Evolutionary conservation across 306 rosid genomes (phyloP).

Genomic region (Vigna nakashimae): DNA sequence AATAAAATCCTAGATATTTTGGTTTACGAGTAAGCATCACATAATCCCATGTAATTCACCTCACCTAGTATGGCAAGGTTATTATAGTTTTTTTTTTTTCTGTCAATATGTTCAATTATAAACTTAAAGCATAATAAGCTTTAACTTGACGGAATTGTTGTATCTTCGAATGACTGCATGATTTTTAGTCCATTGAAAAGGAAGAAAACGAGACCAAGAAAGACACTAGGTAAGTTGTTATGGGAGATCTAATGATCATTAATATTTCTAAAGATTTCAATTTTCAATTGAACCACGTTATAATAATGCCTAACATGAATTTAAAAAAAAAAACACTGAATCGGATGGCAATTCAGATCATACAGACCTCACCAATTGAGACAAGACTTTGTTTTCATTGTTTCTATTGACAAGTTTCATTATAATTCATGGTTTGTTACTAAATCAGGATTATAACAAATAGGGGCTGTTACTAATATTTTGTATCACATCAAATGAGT

Average conservation of each 20-base stretch:
- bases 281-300: neutral
- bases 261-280: neutral
- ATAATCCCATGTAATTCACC: neutral
- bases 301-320: too few species aligned
- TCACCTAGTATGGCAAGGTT: neutral
- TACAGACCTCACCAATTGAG: neutral
- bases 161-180: neutral
- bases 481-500: constrained; percentile 12
- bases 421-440: constrained; percentile 3
- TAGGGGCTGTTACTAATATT: neutral
- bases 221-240: neutral
- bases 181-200: neutral
- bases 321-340: too few species aligned
- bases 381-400: neutral
- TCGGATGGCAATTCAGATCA: neutral
- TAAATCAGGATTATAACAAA: constrained; percentile 7
- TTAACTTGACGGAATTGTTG: neutral
- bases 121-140: neutral
- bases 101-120: neutral
- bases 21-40: neutral
- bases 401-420: neutral
- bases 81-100: neutral
- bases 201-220: neutral
- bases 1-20: neutral
- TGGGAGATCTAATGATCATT: neutral